Evolutionary conservation across 306 rosid genomes (phyloP), one percentile per base, ranked within the genome.

Genomic region (Prunus armeniaca): DNA sequence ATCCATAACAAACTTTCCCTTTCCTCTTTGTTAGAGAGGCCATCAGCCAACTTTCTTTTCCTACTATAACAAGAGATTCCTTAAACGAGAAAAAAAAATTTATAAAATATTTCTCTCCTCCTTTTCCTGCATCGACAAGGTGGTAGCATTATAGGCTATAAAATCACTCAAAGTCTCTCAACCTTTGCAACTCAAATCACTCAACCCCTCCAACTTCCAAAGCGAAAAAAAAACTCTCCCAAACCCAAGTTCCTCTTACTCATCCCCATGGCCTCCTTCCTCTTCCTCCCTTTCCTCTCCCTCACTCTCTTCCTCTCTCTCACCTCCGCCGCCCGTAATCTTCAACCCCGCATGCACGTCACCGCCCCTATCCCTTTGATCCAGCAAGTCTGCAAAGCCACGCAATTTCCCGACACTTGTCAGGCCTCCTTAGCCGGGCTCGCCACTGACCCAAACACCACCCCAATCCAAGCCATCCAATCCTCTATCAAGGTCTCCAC

Each of bases 351-450:
- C 71, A 2, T 2, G 19, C 73, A 4, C 14, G 72, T 8, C 41
- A 28, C 4, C 67, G 56, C 62, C n/a, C 17, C 9, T 1, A 12
- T 2, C 3, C 56, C 2, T 24, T 82, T 9, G 19, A 83, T 89
- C 79, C 89, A 71, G 3, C 76, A 30, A 12, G 92, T 89, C 74
- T 95, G 99, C 83, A 71, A 69, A 5, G 97, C 97, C 66, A 92
- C 99, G 4, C 93, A 92, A 50, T 95, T 89, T 81, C 91, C 93
- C 0, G 82, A 79, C 28, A 74, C 56, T 47, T 95, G 99, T 78
- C 55, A 65, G 25, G 28, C 84, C 71, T 75, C 96, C 22, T 78
- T 95, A 5, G 0, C 87, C 56, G 58, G 74, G 61, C 54, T 78
- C 60, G 25, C 34, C 47, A 34, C 19, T 1, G 50, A 65, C 24